A percentile compares a stretch with the other conserved stretches of the same genome.
Evolutionary conservation across 371 early-diverging fungal genomes (phyloP).

Genomic region (Lichtheimia corymbifera): DNA sequence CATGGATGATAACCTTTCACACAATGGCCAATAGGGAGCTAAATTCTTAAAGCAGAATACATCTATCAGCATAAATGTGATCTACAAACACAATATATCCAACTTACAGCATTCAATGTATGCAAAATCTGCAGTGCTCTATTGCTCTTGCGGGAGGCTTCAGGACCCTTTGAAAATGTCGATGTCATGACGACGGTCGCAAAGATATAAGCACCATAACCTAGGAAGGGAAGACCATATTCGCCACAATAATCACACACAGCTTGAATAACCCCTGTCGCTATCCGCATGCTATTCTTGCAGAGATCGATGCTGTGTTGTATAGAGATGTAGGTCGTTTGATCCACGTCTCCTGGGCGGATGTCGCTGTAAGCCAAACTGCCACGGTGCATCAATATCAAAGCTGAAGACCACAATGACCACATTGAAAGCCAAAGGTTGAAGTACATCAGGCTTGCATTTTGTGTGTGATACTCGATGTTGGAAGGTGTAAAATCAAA

Average conservation of each 20-base stretch:
- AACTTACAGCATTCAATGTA: slow-evolving; percentile 16
- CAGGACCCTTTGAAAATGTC: slow-evolving; percentile 34
- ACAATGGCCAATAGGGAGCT: slow-evolving; percentile 45
- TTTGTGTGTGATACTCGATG: slow-evolving; percentile 24
- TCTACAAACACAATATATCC: not conserved
- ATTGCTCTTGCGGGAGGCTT: slow-evolving; percentile 30
- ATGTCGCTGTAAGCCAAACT: slow-evolving; percentile 47
- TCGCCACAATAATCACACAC: slow-evolving; percentile 33
- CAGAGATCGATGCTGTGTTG: slow-evolving; percentile 29
- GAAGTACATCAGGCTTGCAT: slow-evolving; percentile 34
- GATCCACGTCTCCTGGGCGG: slow-evolving; percentile 7
- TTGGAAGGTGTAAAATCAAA: slow-evolving; percentile 30
- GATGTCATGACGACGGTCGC: slow-evolving; percentile 49
- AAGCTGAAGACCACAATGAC: slow-evolving; percentile 38
- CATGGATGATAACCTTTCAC: slow-evolving; percentile 38
- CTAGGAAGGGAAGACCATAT: slow-evolving; percentile 42
- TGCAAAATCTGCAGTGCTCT: slow-evolving; percentile 28
- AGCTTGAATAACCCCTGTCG: slow-evolving; percentile 29
- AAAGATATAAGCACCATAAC: slow-evolving; percentile 45
- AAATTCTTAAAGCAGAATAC: not conserved
- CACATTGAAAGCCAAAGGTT: slow-evolving; percentile 42
- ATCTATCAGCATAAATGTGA: not conserved
- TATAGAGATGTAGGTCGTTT: slow-evolving; percentile 19
- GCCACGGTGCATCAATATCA: slow-evolving; percentile 41
- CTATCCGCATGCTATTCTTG: slow-evolving; percentile 30